A percentile compares a stretch with the other conserved stretches of the same genome.
Conservation (phyloP, 305 asterid species). For the Fraxinus floribunda region DNA sequence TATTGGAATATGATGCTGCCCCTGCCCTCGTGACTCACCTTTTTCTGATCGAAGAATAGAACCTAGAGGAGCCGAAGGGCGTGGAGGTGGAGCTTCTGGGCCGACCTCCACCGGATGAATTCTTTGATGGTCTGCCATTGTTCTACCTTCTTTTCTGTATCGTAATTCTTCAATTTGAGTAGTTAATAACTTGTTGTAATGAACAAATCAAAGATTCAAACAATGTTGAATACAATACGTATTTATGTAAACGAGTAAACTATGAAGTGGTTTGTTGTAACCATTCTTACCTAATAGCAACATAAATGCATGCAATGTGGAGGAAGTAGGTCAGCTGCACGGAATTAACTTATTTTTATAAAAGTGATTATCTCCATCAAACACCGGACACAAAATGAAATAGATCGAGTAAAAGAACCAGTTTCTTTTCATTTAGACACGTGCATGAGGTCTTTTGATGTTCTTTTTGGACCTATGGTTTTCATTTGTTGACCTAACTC, state of each 20-base stretch:
- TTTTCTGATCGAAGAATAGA: slow-evolving; percentile 37
- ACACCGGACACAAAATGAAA: not conserved
- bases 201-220: not conserved
- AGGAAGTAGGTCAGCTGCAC: slow-evolving; percentile 45
- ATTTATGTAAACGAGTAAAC: slow-evolving; percentile 9
- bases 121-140: slow-evolving; percentile 55
- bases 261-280: slow-evolving; percentile 6
- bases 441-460: not conserved
- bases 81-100: slow-evolving; percentile 46
- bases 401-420: not conserved
- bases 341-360: not conserved
- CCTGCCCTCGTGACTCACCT: slow-evolving; percentile 35
- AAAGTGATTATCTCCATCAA: not conserved
- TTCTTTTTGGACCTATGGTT: not conserved
- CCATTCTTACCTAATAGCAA: slow-evolving; percentile 35
- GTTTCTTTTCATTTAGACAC: not conserved
- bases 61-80: slow-evolving; percentile 43
- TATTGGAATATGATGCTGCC: slow-evolving; percentile 27
- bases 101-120: slow-evolving; percentile 65
- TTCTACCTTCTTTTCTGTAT: not conserved
- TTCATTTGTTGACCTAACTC: slow-evolving; percentile 26
- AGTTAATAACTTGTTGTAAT: not conserved
- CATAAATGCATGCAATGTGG: slow-evolving; percentile 18
- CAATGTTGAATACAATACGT: not conserved
- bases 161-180: not conserved